Evolutionary conservation across 1,139 yeast species (phyloP), one percentile per base, ranked within the genome.

Genomic region (Arxiozyma bovina): DNA sequence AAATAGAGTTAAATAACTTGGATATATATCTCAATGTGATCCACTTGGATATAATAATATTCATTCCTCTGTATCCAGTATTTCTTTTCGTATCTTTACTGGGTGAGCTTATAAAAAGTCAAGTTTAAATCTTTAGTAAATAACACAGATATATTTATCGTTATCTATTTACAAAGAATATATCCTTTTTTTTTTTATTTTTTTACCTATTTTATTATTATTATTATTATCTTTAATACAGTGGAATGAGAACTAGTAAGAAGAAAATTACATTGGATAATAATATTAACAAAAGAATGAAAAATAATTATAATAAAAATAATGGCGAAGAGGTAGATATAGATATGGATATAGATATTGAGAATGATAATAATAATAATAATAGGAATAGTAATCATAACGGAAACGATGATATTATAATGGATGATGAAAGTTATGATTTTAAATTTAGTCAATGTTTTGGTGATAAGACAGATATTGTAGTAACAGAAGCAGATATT

Each of bases 391-490:
- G 45, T 22, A 42, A 17, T 42, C 12, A 9, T 34, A 34, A 15
- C 17, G 20, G n/a, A 34, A 40, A 17, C 9, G 51, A 41, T 9
- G 40, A 23, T 25, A 41, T 27, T 41, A 38, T 21, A 21, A 25
- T 41, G 20, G 50, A 45, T 46, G 42, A 27, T 17, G 66, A 63
- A 51, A 62, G 62, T 55, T 67, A 63, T 54, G 69, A 69, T 57
- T 72, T 73, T 60, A 85, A 84, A 70, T 85, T 87, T 68, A 83
- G 90, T 62, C 93, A 85, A 73, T 93, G 99, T 71, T 93, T 93
- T 76, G 99, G 99, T 60, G 99, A 93, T 72, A 93, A 94, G 72
- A 96, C 96, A 48, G 99, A 93, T 70, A 87, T 91, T 60, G 98
- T 93, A 63, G 88, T 91, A 65, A 93, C 98, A 4, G 99, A 93